A percentile compares a stretch with the other conserved stretches of the same genome.
phyloP scores from a whole-genome alignment of 1,284 basidiomycete genomes.

The Fomitopsis schrenkii region DNA sequence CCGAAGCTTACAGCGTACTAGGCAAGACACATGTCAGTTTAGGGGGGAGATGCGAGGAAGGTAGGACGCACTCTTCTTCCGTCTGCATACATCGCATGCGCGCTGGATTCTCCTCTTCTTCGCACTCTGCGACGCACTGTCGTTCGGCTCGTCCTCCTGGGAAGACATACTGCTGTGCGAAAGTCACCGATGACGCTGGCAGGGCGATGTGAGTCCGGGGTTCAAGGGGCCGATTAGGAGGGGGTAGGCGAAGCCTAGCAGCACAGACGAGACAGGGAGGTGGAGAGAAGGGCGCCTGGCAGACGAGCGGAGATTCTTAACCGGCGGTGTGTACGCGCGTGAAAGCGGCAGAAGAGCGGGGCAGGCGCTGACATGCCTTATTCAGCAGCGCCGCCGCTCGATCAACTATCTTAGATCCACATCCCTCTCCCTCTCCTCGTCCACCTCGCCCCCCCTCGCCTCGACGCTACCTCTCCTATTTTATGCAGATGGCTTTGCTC shows the following conservation, averaged over 20 bases:
- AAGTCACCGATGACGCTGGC: background rate
- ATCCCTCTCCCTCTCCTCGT: background rate
- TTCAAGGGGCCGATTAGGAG: background rate
- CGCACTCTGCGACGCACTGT: conserved; percentile 27
- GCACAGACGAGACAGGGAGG: background rate
- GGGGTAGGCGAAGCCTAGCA: background rate
- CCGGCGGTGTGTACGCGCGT: background rate
- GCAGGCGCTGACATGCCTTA: background rate
- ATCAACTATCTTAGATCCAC: background rate
- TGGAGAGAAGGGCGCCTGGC: background rate
- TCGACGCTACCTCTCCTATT: too few species aligned
- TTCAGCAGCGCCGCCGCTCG: background rate
- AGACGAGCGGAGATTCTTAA: background rate
- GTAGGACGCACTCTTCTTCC: conserved; percentile 62
- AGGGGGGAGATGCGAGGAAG: background rate
- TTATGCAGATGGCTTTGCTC: too few species aligned
- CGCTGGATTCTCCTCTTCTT: conserved; percentile 72
- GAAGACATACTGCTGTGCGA: conserved; percentile 35
- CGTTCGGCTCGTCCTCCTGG: conserved; percentile 41
- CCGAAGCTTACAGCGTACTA: conserved; percentile 22
- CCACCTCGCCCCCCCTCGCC: background rate
- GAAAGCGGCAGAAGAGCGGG: background rate
- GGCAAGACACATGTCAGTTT: background rate
- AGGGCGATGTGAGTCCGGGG: background rate
- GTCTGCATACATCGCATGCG: conserved; percentile 71